Base-by-base conservation (phyloP, 2,329 filamentous ascomycete genomes). In the Piedraia hortae region DNA sequence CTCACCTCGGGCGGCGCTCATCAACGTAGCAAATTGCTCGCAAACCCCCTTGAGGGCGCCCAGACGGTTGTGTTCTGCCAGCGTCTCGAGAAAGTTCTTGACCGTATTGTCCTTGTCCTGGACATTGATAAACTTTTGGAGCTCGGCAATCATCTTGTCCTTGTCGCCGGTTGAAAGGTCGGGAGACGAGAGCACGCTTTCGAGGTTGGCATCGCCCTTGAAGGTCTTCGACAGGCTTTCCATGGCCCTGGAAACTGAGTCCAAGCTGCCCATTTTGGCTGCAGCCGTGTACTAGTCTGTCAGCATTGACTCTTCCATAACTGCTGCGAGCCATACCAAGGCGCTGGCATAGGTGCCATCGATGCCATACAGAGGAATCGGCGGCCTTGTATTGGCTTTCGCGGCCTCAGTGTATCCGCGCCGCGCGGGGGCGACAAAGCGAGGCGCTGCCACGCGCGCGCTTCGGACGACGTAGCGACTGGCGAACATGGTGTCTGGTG, bases 301-400 rank as follows among this genome's bases (percentile, higher is more conserved):
- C 18, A 18, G 15, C 19, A 21, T 30, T 24, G 28, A 28, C 17
- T 6, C 7, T n/a, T 11, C n/a, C 13, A 25, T 10, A 4, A n/a
- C 5, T 4, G 10, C 20, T 17, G n/a, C 26, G 18, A 14, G 27
- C 48, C 75, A 50, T 82, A 97, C 85, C 68, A 97, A 62, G 57
- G 85, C 85, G 56, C 71, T 78, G 48, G 85, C 85, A 57, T 97
- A 97, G 47, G 82, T 93, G 52, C 85, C 85, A 53, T 93, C 85
- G 45, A 97, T 57, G 40, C 85, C 85, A 54, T 77, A 97, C 44
- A 97, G 64, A 41, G 80, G 63, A 46, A 91, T 59, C 37, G 85
- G 85, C 41, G 82, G 67, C 60, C 74, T 80, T 48, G 65, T 64
- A 47, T 64, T 54, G 31, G 47, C 39, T 26, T 35, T 34, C 33